phyloP scores from a whole-genome alignment of 1,284 basidiomycete species.

The Trichosporon ovoides region DNA sequence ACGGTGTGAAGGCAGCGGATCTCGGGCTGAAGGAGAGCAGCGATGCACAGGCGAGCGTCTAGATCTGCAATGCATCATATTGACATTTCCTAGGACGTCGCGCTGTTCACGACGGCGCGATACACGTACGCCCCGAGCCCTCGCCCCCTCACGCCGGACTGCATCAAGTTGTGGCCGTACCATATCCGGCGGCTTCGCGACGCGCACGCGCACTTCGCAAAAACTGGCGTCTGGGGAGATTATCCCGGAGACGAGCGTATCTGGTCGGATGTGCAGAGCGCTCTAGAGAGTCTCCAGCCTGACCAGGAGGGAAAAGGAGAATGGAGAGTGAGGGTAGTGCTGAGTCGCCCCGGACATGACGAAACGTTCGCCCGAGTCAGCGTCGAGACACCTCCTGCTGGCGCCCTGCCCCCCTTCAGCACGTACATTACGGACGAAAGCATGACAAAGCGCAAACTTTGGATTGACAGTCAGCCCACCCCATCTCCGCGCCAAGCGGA shows the following conservation, averaged over 20 bases:
- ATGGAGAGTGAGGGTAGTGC: conserved; percentile 29
- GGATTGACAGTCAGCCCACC: conserved; percentile 26
- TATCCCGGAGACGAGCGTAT: conserved; percentile 31
- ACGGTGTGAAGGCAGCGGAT: conserved; percentile 6
- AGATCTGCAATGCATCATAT: background rate
- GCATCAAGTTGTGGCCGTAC: conserved; percentile 29
- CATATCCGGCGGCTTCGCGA: conserved; percentile 33
- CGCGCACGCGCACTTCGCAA: conserved; percentile 31
- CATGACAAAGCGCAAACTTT: conserved; percentile 18
- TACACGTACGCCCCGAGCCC: conserved; percentile 25
- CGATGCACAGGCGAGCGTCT: conserved; percentile 16
- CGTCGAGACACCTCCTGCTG: background rate
- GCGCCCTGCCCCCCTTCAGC: conserved; percentile 21
- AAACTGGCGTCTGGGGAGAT: conserved; percentile 24
- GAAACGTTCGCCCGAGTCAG: background rate
- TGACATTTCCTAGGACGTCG: conserved; percentile 3
- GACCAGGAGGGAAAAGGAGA: conserved; percentile 24
- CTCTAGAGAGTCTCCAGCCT: conserved; percentile 12
- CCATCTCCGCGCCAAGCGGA: background rate
- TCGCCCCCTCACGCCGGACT: conserved; percentile 6
- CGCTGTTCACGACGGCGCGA: conserved; percentile 40
- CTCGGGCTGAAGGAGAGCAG: background rate
- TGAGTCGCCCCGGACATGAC: background rate
- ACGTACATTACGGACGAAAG: background rate
- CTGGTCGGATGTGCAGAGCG: conserved; percentile 17